A percentile compares a stretch with the other conserved stretches of the same genome.
These are phyloP conservation scores for Phaffomyces opuntiae DNA, from an alignment of 805 yeast species.

Conservation along the genomic window DNA sequence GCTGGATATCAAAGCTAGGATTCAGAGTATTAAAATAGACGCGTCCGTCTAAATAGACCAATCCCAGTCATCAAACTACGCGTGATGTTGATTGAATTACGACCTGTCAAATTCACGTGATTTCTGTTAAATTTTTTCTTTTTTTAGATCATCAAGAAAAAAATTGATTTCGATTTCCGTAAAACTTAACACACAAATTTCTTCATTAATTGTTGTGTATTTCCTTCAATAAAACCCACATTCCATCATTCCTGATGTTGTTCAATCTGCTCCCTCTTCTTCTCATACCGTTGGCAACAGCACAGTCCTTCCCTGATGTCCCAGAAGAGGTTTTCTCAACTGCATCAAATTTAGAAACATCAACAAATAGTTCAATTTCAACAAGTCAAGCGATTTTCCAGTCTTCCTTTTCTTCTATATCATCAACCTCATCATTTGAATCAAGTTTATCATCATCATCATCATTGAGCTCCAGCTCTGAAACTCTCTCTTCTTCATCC, in stretches of 20 bases:
- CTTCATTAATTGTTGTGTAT: background rate
- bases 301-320: no score
- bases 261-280: no score
- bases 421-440: background rate
- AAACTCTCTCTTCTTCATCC: slow-evolving; percentile 2
- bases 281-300: no score
- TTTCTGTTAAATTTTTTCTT: background rate
- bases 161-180: background rate
- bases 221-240: background rate
- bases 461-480: background rate
- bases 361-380: background rate
- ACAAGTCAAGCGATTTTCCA: background rate
- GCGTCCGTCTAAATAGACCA: no score
- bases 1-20: no score
- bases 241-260: background rate
- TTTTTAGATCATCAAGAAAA: background rate
- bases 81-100: no score
- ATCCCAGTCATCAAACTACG: no score
- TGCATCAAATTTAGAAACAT: background rate
- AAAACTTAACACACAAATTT: background rate
- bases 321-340: no score
- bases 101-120: background rate
- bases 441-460: background rate
- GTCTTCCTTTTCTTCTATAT: background rate
- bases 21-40: no score